These are phyloP conservation scores for Mycotypha africana DNA, from an alignment of 371 early-diverging fungal genomes.

Conservation along the genomic window DNA sequence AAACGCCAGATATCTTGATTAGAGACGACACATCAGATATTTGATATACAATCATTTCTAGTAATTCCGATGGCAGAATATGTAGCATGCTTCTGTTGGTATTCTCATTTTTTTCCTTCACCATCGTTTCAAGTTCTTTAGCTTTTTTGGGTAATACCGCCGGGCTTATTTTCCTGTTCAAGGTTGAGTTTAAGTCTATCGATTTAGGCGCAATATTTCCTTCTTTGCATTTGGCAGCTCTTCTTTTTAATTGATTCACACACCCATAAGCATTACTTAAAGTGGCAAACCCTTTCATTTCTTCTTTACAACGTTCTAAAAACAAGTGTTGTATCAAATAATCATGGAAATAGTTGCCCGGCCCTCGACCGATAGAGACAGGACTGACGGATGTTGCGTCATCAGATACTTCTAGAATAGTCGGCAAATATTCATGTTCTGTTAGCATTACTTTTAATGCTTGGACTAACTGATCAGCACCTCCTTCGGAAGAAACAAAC, in stretches of 20 bases:
- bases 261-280: constrained; percentile 10
- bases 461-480: constrained; percentile 19
- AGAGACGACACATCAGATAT: constrained; percentile 10
- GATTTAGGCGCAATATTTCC: constrained; percentile 9
- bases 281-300: constrained; percentile 13
- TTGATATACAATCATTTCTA: constrained; percentile 21
- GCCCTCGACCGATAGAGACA: constrained; percentile 28
- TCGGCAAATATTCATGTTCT: constrained; percentile 31
- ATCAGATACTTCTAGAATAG: constrained; percentile 18
- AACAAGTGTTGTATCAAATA: constrained; percentile 17
- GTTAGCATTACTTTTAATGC: constrained; percentile 28
- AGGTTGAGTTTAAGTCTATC: background rate
- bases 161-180: background rate
- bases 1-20: constrained; percentile 15
- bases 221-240: constrained; percentile 22
- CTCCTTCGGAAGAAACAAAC: constrained; percentile 21
- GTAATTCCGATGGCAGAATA: constrained; percentile 25
- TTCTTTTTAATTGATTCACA: constrained; percentile 24
- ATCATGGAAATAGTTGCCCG: constrained; percentile 24
- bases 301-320: constrained; percentile 14
- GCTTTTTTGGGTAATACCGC: too few species aligned
- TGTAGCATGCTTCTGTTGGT: background rate
- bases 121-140: background rate
- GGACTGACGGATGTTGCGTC: constrained; percentile 13
- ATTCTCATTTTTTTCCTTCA: background rate